Evolutionary conservation across 163 green algal species (phyloP), one percentile per base, ranked within the genome.

Genomic region (Scenedesmus sp.): DNA sequence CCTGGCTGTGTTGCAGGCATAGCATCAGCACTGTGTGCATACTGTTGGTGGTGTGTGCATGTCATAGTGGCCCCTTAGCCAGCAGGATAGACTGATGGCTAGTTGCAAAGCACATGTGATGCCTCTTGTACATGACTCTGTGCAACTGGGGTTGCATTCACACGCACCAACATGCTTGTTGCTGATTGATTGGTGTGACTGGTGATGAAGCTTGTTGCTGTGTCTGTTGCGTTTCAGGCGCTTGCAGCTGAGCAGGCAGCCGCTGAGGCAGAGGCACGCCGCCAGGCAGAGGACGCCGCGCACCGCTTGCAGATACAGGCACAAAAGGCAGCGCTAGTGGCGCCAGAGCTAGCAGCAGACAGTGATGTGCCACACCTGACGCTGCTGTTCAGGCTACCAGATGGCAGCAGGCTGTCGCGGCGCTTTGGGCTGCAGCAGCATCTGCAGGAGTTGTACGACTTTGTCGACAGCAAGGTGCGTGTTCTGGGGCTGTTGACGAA

Each of bases 391-490:
- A 91, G 96, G 76, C 91, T 98, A 60, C 97, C 97, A 1, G 94
- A 97, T 79, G 97, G 97, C 59, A 79, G 55, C 12, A 90, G 94
- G 23, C 4, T 92, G 26, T 59, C 20, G 4, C 88, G 96, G 15
- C 88, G 94, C 4, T 96, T 96, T 76, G 8, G 54, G 60, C 82
- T 89, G 54, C 79, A 26, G 0, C 70, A 86, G 13, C 64, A 79
- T 3, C 56, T 96, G 67, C 67, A 93, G 15, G 26, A 89, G 83
- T 91, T 99, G 60, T 98, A 98, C 88, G 93, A 98, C 74, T 98
- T 96, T 84, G 94, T 96, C 23, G 96, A 98, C 77, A 93, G 94
- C 34, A 91, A 94, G 23, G 96, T 94, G 0, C 94, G 89, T 0
- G 46, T 74, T 10, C 26, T 79, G 55, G 18, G 13, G 26, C 84